A percentile compares a stretch with the other conserved stretches of the same genome.
Evolutionary conservation across 768 basidiomycete genomes (phyloP).

Genomic region (Suillus alpinus): DNA sequence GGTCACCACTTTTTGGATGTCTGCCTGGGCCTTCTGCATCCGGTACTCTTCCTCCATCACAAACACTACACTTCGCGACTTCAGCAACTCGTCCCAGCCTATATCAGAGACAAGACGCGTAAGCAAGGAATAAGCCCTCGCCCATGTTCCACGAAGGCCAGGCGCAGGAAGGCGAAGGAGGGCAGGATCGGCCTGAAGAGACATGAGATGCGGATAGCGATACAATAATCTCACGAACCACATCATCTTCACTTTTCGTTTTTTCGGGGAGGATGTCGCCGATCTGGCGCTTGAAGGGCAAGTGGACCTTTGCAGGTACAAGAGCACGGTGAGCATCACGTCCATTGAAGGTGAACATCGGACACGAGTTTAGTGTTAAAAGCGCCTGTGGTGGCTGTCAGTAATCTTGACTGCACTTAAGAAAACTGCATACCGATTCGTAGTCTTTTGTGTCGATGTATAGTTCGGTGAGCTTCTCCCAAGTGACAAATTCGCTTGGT

Average conservation of each 20-base stretch:
- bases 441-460: conserved; percentile 89
- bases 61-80: conserved; percentile 91
- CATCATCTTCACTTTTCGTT: conserved; percentile 79
- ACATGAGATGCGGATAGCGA: neutral
- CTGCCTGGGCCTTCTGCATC: conserved; percentile 85
- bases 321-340: conserved; percentile 88
- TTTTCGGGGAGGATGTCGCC: conserved; percentile 88
- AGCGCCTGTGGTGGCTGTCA: conserved; percentile 48
- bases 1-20: conserved; percentile 42
- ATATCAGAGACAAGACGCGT: conserved; percentile 90
- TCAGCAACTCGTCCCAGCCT: conserved; percentile 98
- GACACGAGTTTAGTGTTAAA: conserved; percentile 96
- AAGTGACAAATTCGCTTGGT: conserved; percentile 97
- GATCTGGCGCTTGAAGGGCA: conserved; percentile 84
- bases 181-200: conserved; percentile 81
- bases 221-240: conserved; percentile 40
- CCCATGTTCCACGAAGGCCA: conserved; percentile 92
- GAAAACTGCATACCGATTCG: conserved; percentile 50
- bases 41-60: conserved; percentile 99
- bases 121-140: conserved; percentile 87
- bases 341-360: conserved; percentile 99
- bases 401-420: neutral
- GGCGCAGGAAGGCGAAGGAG: conserved; percentile 94
- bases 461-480: conserved; percentile 95
- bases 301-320: conserved; percentile 73